Evolutionary conservation across 73 alveolate genomes (phyloP).

Genomic region (Tetrahymena thermophila): DNA sequence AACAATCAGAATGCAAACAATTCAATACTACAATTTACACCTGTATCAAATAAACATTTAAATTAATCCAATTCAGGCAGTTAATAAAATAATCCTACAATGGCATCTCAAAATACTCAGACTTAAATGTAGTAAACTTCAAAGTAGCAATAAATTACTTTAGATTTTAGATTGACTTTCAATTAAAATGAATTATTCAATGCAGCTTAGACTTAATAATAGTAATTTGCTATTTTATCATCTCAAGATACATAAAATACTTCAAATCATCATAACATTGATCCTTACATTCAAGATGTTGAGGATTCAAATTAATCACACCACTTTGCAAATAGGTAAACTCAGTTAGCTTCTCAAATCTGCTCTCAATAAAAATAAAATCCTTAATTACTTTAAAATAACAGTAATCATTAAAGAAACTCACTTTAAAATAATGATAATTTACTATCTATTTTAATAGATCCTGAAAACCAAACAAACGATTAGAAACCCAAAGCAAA

Average conservation of each 20-base stretch:
- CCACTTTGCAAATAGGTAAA: neutral
- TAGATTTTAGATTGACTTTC: neutral
- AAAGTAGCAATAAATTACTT: neutral
- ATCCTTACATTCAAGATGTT: neutral
- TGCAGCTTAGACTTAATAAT: neutral
- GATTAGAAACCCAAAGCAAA: neutral
- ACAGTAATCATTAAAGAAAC: neutral
- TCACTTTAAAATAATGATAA: too few relatives aligned
- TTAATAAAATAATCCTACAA: neutral
- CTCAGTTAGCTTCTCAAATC: neutral
- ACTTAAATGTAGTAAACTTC: neutral
- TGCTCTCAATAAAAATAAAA: neutral
- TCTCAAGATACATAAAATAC: neutral
- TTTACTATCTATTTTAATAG: neutral
- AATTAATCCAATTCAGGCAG: neutral
- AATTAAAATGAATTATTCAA: neutral
- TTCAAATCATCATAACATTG: neutral
- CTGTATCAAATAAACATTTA: neutral
- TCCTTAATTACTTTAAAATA: neutral
- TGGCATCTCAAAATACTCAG: neutral
- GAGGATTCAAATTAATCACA: neutral
- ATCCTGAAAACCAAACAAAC: neutral
- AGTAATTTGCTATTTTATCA: neutral
- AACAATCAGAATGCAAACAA: neutral
- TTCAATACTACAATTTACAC: neutral